Base-by-base conservation (phyloP, 2,329 filamentous ascomycete species). In the Ceratocystis alfenasii region DNA sequence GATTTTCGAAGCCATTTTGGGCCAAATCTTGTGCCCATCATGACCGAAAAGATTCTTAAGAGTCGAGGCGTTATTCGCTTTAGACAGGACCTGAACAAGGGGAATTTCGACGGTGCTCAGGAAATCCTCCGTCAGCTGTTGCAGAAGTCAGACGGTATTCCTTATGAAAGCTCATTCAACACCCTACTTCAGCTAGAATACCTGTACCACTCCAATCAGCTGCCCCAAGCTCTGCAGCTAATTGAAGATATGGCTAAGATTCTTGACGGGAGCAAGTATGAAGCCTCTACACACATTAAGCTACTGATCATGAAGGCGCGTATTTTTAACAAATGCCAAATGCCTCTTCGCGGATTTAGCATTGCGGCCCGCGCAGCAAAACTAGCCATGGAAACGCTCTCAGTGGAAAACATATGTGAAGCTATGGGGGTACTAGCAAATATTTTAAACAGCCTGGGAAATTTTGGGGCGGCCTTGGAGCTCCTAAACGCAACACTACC, bases 271-370 rank as follows among this genome's bases (percentile, higher is more conserved):
- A 46, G 63, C 8, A 68, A 65, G 1, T 76, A 75, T 46, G 81
- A 83, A 68, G 73, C 93, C 36, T 79, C 85, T 3, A 80, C 89
- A 28, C 85, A 87, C 45, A 79, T 94, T 62, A 83, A 84, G 33
- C 79, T 95, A 0, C 81, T 95, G 15, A 80, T 89, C 2, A 75
- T 87, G 62, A 95, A 95, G 73, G 86, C 85, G 0, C 79, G 83
- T 4, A 79, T 95, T 2, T 84, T 90, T 66, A 82, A 84, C 65
- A 82, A 81, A 69, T 83, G 83, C 55, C 87, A 87, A 1, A 83
- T 87, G 2, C 82, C 90, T 0, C 83, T 89, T 70, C 83, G 87
- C 68, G 90, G 85, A 0, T 90, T 96, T 73, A 90, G 88, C 1
- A 80, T 92, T 4, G 85, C 85, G 3, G 79, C 95, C 71, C 82